Percentiles rank a stretch among this genome's conserved stretches.
Conservation (phyloP, 805 yeast species). For the Phaffomyces thermotolerans region DNA sequence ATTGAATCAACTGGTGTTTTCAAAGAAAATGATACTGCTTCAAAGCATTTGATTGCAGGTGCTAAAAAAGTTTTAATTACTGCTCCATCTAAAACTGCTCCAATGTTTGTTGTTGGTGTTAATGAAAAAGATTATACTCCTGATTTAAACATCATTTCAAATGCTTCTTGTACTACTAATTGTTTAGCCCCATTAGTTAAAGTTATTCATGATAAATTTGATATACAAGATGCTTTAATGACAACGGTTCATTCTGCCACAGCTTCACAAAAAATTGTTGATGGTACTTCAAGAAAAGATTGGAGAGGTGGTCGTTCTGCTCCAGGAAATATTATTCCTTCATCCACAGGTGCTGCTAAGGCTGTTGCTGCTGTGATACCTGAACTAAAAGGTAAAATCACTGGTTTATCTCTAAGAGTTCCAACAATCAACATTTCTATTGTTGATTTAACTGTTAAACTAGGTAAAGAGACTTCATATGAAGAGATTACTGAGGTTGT, state of each 20-base stretch:
- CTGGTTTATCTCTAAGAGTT: slow-evolving; percentile 91
- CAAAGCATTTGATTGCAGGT: slow-evolving; percentile 81
- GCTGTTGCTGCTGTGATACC: slow-evolving; percentile 96
- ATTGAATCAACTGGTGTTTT: slow-evolving; percentile 94
- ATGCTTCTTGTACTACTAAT: slow-evolving; percentile 95
- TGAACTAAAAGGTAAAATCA: slow-evolving; percentile 82
- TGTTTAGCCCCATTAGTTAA: slow-evolving; percentile 93
- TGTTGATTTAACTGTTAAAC: slow-evolving; percentile 84
- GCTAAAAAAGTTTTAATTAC: slow-evolving; percentile 94
- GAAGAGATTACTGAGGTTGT: slow-evolving; percentile 74
- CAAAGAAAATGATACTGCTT: slow-evolving; percentile 75
- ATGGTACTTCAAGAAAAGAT: slow-evolving; percentile 96
- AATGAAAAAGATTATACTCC: slow-evolving; percentile 73
- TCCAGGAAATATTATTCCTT: slow-evolving; percentile 90
- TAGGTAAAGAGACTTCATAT: slow-evolving; percentile 68
- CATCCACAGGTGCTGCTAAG: slow-evolving; percentile 96
- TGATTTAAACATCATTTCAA: slow-evolving; percentile 72
- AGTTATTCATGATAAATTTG: slow-evolving; percentile 78
- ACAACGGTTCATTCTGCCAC: slow-evolving; percentile 95
- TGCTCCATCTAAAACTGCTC: slow-evolving; percentile 91
- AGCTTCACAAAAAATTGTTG: slow-evolving; percentile 94
- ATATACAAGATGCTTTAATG: slow-evolving; percentile 89
- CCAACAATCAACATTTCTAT: slow-evolving; percentile 93
- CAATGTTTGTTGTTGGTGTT: slow-evolving; percentile 93
- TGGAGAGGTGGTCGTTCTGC: slow-evolving; percentile 99